Base-by-base conservation (phyloP, 495 filamentous ascomycete genomes). In the Neurospora intermedia region DNA sequence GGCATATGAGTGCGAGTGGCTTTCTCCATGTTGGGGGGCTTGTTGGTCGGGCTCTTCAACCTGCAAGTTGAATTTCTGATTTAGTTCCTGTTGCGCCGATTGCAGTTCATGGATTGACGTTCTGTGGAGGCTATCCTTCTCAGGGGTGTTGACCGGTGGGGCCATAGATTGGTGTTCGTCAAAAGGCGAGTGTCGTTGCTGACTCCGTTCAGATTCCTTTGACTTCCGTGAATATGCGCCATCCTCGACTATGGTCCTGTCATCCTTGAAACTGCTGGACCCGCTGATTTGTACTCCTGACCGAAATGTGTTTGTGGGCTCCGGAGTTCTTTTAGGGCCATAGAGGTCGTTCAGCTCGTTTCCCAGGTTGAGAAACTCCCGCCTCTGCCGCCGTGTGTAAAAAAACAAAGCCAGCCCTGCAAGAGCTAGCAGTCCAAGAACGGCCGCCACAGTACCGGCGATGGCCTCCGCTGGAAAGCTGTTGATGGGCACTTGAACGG, bases 391-490 rank as follows among this genome's bases (percentile, higher is more conserved):
- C 20, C 54, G 74, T 41, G 43, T 71, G 38, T 69, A 20, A 6
- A 74, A 13, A 10, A 77, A 54, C 16, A 71, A 48, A 10, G 43
- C 70, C 7, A 77, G 23, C 2, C 54, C 74, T 42, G 69, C 40
- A 11, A 74, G 43, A 39, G 27, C 42, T 0, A 76, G 66, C 11
- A 74, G n/a, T 4, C 74, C 69, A 31, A 46, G 27, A 1, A 59
- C 20, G 7, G 48, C 20, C 31, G 73, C 74, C 11, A 72, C 69
- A 39, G 72, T 73, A 35, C 77, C 76, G 13, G 76, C 77, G 40
- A 76, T 73, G 11, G 70, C 73, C 13, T 75, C 77, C 2, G 71
- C 11, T 2, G 76, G 75, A 7, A 75, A 62, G 5, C 59, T 11
- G 54, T 72, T 16, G 48, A 54, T 15, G 40, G 70, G 18, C 39